Conservation (phyloP, 129 eudicot genomes). For the Artemisia argyi region DNA sequence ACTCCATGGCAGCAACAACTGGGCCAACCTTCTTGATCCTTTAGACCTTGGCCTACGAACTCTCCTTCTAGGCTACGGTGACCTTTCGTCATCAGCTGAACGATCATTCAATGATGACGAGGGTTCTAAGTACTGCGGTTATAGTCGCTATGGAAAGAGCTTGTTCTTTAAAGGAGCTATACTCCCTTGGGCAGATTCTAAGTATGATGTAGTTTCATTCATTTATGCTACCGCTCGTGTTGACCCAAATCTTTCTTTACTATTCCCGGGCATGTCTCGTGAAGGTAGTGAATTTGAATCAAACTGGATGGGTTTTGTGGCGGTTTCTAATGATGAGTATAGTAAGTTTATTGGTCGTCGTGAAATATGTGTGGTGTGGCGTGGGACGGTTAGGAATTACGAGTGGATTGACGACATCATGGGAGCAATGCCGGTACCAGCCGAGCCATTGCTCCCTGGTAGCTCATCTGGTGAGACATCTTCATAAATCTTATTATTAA, state of each 20-base stretch:
- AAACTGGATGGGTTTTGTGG: slow-evolving; percentile 64
- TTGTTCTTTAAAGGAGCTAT: slow-evolving; percentile 28
- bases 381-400: slow-evolving; percentile 35
- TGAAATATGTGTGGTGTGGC: slow-evolving; percentile 57
- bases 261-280: slow-evolving; percentile 19
- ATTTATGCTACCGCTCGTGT: slow-evolving; percentile 26
- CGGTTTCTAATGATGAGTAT: slow-evolving; percentile 50
- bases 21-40: slow-evolving; percentile 71
- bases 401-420: slow-evolving; percentile 46
- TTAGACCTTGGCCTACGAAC: slow-evolving; percentile 42
- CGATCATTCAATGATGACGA: slow-evolving; percentile 54
- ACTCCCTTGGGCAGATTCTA: slow-evolving; percentile 38
- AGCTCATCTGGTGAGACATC: no score
- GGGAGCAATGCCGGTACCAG: slow-evolving; percentile 22
- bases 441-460: slow-evolving; percentile 20
- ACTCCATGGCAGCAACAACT: slow-evolving; percentile 42
- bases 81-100: slow-evolving; percentile 60
- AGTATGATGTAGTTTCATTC: slow-evolving; percentile 36
- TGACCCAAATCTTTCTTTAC: background rate
- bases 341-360: slow-evolving; percentile 46
- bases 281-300: slow-evolving; percentile 32
- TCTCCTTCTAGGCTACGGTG: slow-evolving; percentile 64
- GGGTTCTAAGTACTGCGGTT: slow-evolving; percentile 49
- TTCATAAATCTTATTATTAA: no score
- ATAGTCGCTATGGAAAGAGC: slow-evolving; percentile 22